phyloP scores from a whole-genome alignment of 129 eudicot species.

The Arctium minus region DNA sequence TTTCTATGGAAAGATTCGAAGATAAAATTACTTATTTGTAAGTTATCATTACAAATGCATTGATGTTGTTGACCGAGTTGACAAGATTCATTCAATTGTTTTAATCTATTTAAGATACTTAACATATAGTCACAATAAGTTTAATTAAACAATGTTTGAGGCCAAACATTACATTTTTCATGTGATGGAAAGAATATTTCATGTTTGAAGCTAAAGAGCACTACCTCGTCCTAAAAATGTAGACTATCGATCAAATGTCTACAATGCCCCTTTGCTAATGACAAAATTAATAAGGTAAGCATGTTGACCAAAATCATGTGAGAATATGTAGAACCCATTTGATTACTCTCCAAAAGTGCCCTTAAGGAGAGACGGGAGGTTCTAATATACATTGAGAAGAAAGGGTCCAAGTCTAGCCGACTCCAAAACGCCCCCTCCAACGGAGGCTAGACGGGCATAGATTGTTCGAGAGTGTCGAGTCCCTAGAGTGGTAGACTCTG shows the following conservation, averaged over 20 bases:
- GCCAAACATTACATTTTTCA: neutral
- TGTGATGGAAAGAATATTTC: neutral
- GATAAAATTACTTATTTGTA: neutral
- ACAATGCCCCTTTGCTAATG: neutral
- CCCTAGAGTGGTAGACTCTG: too few relatives aligned
- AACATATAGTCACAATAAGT: neutral
- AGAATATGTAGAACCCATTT: neutral
- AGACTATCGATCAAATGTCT: neutral
- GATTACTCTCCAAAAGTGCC: neutral
- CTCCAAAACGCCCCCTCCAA: neutral
- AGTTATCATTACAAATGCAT: conserved; percentile 4
- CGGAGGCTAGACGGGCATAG: neutral
- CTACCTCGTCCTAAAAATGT: neutral
- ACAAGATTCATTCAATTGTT: neutral
- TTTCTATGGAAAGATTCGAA: neutral
- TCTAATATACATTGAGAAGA: neutral
- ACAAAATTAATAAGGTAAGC: too few relatives aligned
- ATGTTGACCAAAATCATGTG: neutral
- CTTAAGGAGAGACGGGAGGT: neutral
- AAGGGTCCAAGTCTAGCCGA: neutral
- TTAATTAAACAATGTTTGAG: neutral
- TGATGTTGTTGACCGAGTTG: neutral
- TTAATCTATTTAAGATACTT: conserved; percentile 2
- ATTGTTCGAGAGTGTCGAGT: neutral
- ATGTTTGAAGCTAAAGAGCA: neutral